Evolutionary conservation across 2,329 filamentous ascomycete species (phyloP), one percentile per base, ranked within the genome.

Genomic region (Aspergillus japonicus): DNA sequence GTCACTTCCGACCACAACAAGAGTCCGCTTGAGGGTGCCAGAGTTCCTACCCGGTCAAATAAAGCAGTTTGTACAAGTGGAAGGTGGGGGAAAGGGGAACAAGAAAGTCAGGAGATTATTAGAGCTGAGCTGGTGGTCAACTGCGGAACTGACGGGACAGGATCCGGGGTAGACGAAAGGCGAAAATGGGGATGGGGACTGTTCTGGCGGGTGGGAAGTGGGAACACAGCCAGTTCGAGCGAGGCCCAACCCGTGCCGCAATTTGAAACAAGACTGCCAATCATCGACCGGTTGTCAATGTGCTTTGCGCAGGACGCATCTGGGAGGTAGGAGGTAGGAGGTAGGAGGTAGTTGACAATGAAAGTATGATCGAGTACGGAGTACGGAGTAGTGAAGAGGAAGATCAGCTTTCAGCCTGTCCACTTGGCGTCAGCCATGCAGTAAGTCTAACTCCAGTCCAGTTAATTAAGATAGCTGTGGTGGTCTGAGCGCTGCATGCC

Each of bases 141-240:
- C 29, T 49, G 48, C 56, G 61, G 54, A 55, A 59, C 31, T 52
- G 54, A 60, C 50, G 56, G 51, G 62, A 53, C 54, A 54, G 53
- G 59, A 60, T 62, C 56, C 56, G 57, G 60, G 60, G 58, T 52
- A 62, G 50, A 59, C 29, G 52, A 57, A 57, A 50, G 57, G 52
- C 55, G 54, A 21, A 35, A 47, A 29, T 29, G 26, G 26, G 26
- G 26, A 29, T 21, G 21, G n/a, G n/a, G n/a, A n/a, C 7, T 29
- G 21, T 23, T 23, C 21, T 23, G 21, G 21, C 21, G 26, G 26
- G 7, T 29, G 57, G 61, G 52, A 62, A 57, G 7, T 29, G 57
- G 61, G 55, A 62, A 57, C 57, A 57, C 58, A 21, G 59, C 57
- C 59, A 62, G 55, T 55, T 57, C 53, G 42, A 54, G 24, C 42